A percentile compares a stretch with the other conserved stretches of the same genome.
These are phyloP conservation scores for Physocladia obscura DNA, from an alignment of 192 early-diverging fungal genomes.

Conservation along the genomic window DNA sequence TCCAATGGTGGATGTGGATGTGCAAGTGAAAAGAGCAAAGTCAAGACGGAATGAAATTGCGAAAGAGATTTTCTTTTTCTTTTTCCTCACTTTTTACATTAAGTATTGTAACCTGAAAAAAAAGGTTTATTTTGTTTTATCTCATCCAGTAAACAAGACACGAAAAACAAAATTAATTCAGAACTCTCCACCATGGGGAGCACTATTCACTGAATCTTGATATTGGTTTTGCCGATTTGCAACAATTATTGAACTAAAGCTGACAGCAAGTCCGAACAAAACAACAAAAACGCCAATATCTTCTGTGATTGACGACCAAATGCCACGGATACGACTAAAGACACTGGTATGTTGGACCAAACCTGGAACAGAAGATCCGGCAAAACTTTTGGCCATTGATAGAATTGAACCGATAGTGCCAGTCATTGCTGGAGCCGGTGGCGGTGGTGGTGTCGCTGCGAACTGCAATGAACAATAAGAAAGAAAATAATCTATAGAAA, in stretches of 20 bases:
- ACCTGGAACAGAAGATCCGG: background rate
- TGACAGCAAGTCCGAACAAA: conserved; percentile 3
- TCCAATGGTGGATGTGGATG: no score
- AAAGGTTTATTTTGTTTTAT: background rate
- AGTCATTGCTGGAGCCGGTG: background rate
- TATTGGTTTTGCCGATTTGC: background rate
- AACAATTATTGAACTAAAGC: background rate
- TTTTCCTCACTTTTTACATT: no score
- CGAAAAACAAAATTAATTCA: background rate
- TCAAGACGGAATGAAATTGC: no score
- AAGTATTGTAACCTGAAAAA: no score
- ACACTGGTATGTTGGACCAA: background rate
- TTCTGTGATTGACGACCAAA: conserved; percentile 3
- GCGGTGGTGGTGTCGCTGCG: background rate
- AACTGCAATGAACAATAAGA: background rate
- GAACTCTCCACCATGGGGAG: background rate
- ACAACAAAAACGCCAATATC: conserved; percentile 17
- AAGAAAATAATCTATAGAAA: background rate
- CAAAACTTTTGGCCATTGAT: background rate
- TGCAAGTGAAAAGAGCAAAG: no score
- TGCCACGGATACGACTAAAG: background rate
- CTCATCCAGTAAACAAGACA: background rate
- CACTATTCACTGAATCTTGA: no score
- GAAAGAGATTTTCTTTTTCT: background rate
- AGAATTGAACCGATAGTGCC: background rate